These are phyloP conservation scores for Metschnikowia chrysomelidarum DNA, from an alignment of 805 yeast genomes.

Conservation along the genomic window DNA sequence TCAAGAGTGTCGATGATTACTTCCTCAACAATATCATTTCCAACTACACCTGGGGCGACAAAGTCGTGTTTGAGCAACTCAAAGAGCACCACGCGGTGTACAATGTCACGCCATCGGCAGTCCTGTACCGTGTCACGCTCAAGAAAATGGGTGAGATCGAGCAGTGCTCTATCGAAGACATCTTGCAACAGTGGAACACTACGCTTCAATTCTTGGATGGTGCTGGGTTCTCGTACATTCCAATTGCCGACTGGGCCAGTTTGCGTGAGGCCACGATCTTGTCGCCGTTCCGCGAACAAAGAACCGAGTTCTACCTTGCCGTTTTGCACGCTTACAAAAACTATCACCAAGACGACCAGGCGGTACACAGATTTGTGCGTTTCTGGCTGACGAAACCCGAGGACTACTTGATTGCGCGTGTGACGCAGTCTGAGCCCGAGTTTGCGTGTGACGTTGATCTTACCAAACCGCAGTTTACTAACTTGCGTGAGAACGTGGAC, in stretches of 20 bases:
- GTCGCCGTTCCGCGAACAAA: conserved; percentile 40
- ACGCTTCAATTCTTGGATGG: conserved; percentile 47
- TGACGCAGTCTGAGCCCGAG: conserved; percentile 20
- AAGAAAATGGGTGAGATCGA: conserved; percentile 70
- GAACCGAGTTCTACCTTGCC: conserved; percentile 27
- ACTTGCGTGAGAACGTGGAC: conserved; percentile 29
- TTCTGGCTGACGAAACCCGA: conserved; percentile 31
- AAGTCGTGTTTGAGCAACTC: conserved; percentile 61
- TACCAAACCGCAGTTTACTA: conserved; percentile 23
- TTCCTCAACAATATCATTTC: conserved; percentile 75
- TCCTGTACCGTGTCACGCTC: conserved; percentile 67
- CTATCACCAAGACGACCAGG: conserved; percentile 38
- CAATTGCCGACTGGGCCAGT: conserved; percentile 85
- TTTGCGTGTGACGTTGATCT: conserved; percentile 20
- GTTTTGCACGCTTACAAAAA: conserved; percentile 27
- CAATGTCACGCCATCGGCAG: conserved; percentile 59
- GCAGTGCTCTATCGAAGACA: conserved; percentile 48
- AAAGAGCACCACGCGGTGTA: conserved; percentile 58
- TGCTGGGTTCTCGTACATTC: conserved; percentile 60
- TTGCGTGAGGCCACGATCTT: conserved; percentile 71
- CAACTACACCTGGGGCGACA: conserved; percentile 65
- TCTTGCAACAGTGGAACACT: conserved; percentile 56
- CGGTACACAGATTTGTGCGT: conserved; percentile 29
- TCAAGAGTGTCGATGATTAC: conserved; percentile 70
- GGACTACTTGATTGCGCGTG: conserved; percentile 21